Percentiles rank a stretch among this genome's conserved stretches.
phyloP scores from a whole-genome alignment of 2,329 filamentous ascomycete genomes.

The Trichophyton verrucosum region DNA sequence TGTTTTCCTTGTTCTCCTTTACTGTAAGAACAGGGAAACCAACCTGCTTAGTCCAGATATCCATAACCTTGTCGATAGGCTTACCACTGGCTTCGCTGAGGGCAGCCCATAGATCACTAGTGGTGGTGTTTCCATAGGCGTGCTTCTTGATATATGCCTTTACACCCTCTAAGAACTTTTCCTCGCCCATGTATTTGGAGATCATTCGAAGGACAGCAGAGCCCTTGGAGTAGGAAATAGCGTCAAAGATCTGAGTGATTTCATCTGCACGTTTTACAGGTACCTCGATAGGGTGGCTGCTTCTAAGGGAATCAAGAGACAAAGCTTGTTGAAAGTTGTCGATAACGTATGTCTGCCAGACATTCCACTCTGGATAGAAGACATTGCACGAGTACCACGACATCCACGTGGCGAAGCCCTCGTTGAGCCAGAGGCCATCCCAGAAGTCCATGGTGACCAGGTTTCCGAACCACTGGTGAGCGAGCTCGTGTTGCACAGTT shows the following conservation, averaged over 20 bases:
- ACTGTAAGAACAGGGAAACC: conserved; percentile 86
- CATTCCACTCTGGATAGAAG: conserved; percentile 97
- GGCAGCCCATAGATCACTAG: conserved; percentile 79
- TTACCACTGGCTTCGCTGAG: conserved; percentile 82
- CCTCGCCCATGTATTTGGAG: conserved; percentile 86
- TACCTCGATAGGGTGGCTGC: conserved; percentile 92
- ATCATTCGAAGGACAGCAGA: conserved; percentile 96
- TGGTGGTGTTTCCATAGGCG: conserved; percentile 90
- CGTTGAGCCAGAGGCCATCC: conserved; percentile 94
- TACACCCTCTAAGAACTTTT: conserved; percentile 84
- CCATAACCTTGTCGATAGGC: conserved; percentile 79
- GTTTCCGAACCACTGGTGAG: conserved; percentile 98
- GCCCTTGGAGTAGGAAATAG: conserved; percentile 94
- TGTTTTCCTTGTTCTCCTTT: conserved; percentile 57
- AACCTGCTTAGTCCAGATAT: conserved; percentile 93
- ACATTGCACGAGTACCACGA: conserved; percentile 87
- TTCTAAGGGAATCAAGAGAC: conserved; percentile 76
- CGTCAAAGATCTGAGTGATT: conserved; percentile 96
- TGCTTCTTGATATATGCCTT: conserved; percentile 88
- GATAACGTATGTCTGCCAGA: conserved; percentile 90
- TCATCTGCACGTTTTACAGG: conserved; percentile 91
- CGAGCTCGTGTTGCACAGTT: conserved; percentile 91
- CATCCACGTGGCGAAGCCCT: conserved; percentile 86
- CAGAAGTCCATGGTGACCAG: conserved; percentile 98
- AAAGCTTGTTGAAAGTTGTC: conserved; percentile 84